Evolutionary conservation across 495 filamentous ascomycete species (phyloP), one percentile per base, ranked within the genome.

Genomic region (Trichoderma orchidacearum): DNA sequence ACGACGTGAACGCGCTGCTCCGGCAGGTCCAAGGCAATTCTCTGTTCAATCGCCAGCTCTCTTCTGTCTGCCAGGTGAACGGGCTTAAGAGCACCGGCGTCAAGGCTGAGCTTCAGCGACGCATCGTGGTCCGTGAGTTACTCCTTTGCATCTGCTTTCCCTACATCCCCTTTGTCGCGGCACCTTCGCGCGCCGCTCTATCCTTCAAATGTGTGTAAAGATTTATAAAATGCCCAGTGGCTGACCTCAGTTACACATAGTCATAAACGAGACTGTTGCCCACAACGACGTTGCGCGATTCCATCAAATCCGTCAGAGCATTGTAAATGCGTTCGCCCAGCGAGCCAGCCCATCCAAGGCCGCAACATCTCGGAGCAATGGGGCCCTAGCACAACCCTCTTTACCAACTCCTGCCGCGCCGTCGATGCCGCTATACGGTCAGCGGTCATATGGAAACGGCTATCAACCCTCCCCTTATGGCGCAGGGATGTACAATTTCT

Each of bases 51-150:
- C 76, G 75, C 29, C 78, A 85, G 53, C 79, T 98, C 35, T 87
- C 89, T 58, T 67, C 72, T 15, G 85, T 96, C 60, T 81, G 90
- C 61, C 80, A 78, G 36, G 70, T 72, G 56, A 85, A 92, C 66
- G 77, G 80, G 28, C 75, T 92, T 17, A 72, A 76, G 31, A 83
- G 87, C 35, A 86, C 81, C 28, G 93, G 93, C 8, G 81, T 89
- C 58, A 98, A 98, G 71, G 75, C 80, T 28, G 76, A 84, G 18
- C 71, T 97, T 38, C 90, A 95, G 67, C 68, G 70, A 27, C 84
- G 91, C 58, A 84, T 96, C 51, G 81, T 84, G 58, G 65, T 79
- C 28, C 80, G 93, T 96, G 73, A 67, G 87, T 57, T 23, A 13
- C 30, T 55, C 9, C 21, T 3, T 18, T n/a, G n/a, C n/a, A n/a